A percentile compares a stretch with the other conserved stretches of the same genome.
Evolutionary conservation across 768 basidiomycete genomes (phyloP).

Genomic region (Termitomyces eurrhizus): DNA sequence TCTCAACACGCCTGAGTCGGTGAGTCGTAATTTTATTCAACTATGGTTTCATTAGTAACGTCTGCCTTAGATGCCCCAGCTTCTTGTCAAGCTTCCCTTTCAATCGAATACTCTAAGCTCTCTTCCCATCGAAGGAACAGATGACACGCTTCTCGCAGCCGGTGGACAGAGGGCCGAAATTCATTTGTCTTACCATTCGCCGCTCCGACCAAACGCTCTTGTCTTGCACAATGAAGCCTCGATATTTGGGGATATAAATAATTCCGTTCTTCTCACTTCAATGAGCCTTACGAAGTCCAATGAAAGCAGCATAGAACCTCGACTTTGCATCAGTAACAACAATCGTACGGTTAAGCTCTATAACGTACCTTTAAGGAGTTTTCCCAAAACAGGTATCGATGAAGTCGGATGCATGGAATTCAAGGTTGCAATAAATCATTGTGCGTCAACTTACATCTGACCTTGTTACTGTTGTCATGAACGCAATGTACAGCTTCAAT

Average conservation of each 20-base stretch:
- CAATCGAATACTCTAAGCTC: constrained; percentile 61
- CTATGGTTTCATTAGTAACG: constrained; percentile 12
- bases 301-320: constrained; percentile 66
- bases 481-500: constrained; percentile 60
- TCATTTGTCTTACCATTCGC: constrained; percentile 49
- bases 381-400: constrained; percentile 36
- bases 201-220: constrained; percentile 27
- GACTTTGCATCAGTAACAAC: constrained; percentile 84
- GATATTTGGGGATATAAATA: constrained; percentile 75
- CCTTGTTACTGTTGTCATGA: constrained; percentile 5
- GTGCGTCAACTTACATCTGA: constrained; percentile 37
- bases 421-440: constrained; percentile 77
- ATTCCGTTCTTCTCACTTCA: constrained; percentile 68
- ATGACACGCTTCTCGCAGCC: constrained; percentile 65
- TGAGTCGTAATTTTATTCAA: constrained; percentile 25
- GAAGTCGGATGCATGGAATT: constrained; percentile 53
- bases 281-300: constrained; percentile 56
- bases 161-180: constrained; percentile 74
- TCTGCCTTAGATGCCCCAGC: constrained; percentile 35
- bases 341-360: constrained; percentile 80
- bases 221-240: constrained; percentile 62
- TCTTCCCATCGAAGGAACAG: constrained; percentile 44
- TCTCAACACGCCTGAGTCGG: constrained; percentile 41
- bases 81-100: constrained; percentile 53
- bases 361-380: constrained; percentile 57